Conservation (phyloP, 345 rosid species). For the Camelina hispida region DNA sequence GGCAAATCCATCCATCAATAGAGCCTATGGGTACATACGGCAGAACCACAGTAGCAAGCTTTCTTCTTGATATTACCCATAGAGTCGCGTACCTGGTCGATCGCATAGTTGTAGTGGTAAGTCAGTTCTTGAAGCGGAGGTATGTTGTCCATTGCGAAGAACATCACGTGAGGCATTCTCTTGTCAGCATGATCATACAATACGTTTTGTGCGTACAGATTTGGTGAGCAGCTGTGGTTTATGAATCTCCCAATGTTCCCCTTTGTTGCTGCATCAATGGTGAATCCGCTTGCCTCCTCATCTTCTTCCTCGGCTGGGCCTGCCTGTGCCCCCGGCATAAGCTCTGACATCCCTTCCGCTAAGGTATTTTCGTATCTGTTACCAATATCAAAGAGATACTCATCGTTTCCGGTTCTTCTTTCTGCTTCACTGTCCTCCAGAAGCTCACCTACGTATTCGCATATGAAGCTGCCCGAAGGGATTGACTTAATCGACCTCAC, state of each 20-base stretch:
- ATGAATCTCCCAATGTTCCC: slow-evolving; percentile 87
- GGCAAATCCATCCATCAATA: slow-evolving; percentile 61
- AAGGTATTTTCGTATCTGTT: slow-evolving; percentile 53
- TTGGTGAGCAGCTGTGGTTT: slow-evolving; percentile 94
- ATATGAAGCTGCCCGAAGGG: slow-evolving; percentile 82
- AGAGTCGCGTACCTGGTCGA: slow-evolving; percentile 69
- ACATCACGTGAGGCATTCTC: slow-evolving; percentile 87
- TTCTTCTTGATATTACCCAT: slow-evolving; percentile 75
- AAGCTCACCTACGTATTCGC: slow-evolving; percentile 88
- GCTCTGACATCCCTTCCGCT: slow-evolving; percentile 55
- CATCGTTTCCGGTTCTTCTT: slow-evolving; percentile 70
- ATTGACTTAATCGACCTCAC: slow-evolving; percentile 81
- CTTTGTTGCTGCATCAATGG: slow-evolving; percentile 76
- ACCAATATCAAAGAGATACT: slow-evolving; percentile 89
- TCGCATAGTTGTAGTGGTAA: slow-evolving; percentile 74
- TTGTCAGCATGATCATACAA: slow-evolving; percentile 75
- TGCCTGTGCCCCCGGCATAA: slow-evolving; percentile 52
- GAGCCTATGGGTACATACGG: slow-evolving; percentile 77
- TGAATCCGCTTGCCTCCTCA: slow-evolving; percentile 54
- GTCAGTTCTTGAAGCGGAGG: slow-evolving; percentile 90
- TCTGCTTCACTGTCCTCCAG: slow-evolving; percentile 86
- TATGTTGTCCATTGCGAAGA: slow-evolving; percentile 82
- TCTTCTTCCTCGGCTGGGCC: slow-evolving; percentile 36
- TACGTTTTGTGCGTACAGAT: slow-evolving; percentile 86
- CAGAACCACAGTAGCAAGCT: slow-evolving; percentile 75